Conservation (phyloP, 2,329 filamentous ascomycete species). For the Clarireedia paspali region DNA sequence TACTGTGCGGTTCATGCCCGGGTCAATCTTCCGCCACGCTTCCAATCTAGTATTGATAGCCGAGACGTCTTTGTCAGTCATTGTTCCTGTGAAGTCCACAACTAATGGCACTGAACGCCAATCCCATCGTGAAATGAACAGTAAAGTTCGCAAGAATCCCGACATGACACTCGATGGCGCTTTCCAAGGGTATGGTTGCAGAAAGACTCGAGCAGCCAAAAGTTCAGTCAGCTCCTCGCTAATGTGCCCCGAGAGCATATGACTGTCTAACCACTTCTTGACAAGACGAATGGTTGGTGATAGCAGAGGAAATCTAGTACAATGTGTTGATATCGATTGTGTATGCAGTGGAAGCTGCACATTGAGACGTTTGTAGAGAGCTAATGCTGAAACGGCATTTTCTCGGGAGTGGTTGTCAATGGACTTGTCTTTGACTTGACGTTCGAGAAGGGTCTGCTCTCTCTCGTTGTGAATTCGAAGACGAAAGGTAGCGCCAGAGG, state of each 20-base stretch:
- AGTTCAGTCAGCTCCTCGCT: constrained; percentile 79
- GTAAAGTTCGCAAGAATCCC: constrained; percentile 74
- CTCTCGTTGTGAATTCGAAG: constrained; percentile 84
- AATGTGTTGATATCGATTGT: constrained; percentile 72
- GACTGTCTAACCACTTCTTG: constrained; percentile 83
- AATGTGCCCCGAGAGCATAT: constrained; percentile 72
- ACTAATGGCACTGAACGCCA: constrained; percentile 81
- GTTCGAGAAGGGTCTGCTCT: constrained; percentile 72
- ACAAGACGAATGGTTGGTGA: constrained; percentile 76
- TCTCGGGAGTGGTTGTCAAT: constrained; percentile 59
- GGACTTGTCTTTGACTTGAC: constrained; percentile 67
- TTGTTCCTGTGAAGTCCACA: constrained; percentile 62
- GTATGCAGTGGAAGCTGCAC: constrained; percentile 69
- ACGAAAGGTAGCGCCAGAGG: constrained; percentile 67
- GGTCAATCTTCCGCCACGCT: constrained; percentile 82
- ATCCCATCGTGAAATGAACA: constrained; percentile 81
- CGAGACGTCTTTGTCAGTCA: constrained; percentile 53
- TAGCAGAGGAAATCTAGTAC: constrained; percentile 70
- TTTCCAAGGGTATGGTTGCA: constrained; percentile 74
- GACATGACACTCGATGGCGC: constrained; percentile 68
- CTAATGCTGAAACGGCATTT: constrained; percentile 61
- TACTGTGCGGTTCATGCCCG: constrained; percentile 74
- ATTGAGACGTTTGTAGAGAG: constrained; percentile 63
- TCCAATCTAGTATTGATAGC: constrained; percentile 65
- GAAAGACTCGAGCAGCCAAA: constrained; percentile 68